These are phyloP conservation scores for Lentinula guzmanii DNA, from an alignment of 768 basidiomycete species.

Conservation along the genomic window DNA sequence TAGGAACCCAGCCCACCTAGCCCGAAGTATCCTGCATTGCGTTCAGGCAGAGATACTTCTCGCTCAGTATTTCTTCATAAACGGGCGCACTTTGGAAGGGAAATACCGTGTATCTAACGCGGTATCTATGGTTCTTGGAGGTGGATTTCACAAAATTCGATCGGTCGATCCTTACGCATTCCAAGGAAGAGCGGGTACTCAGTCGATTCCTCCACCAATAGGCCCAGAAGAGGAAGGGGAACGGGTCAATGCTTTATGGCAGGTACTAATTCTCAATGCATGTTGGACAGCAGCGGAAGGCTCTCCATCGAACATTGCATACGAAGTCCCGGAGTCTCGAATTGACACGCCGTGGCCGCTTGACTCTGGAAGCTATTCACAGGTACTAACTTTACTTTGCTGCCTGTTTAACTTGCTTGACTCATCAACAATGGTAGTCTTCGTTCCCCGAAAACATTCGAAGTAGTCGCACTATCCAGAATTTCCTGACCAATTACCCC, in stretches of 20 bases:
- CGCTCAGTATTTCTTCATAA: slow-evolving; percentile 36
- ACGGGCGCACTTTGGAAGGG: slow-evolving; percentile 36
- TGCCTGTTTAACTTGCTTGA: not conserved
- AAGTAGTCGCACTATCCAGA: slow-evolving; percentile 11
- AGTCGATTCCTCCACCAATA: slow-evolving; percentile 20
- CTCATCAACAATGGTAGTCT: not conserved
- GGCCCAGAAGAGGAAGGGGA: slow-evolving; percentile 30
- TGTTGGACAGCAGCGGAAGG: slow-evolving; percentile 25
- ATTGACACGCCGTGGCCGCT: slow-evolving; percentile 40
- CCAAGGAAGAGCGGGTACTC: slow-evolving; percentile 6
- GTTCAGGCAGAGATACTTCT: slow-evolving; percentile 39
- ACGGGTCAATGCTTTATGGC: slow-evolving; percentile 31
- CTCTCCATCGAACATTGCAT: slow-evolving; percentile 23
- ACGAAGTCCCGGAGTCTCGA: slow-evolving; percentile 16
- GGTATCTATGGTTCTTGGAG: slow-evolving; percentile 23
- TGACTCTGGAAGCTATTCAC: slow-evolving; percentile 8
- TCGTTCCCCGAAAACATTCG: not conserved
- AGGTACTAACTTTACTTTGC: slow-evolving; percentile 6
- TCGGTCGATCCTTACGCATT: slow-evolving; percentile 7
- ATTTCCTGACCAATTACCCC: slow-evolving; percentile 9
- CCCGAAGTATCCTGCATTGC: slow-evolving; percentile 22
- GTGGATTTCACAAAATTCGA: slow-evolving; percentile 23
- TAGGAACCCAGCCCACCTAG: slow-evolving; percentile 18
- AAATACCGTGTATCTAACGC: slow-evolving; percentile 36
- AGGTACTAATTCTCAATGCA: slow-evolving; percentile 26